Conservation (phyloP, 1,284 basidiomycete genomes). For the Ganoderma sinense region DNA sequence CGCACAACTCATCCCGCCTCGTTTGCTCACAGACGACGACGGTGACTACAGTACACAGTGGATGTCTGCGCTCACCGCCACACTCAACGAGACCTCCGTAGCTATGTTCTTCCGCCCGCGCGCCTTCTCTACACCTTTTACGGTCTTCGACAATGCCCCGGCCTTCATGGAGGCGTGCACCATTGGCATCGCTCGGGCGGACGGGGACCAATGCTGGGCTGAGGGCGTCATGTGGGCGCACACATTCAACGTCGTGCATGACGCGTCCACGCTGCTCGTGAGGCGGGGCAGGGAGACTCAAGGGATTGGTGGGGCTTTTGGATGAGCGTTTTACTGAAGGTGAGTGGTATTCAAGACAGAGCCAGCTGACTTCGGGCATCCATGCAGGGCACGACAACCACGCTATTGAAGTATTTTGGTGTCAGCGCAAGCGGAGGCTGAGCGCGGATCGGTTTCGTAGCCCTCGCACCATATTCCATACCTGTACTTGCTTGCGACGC, state of each 20-base stretch:
- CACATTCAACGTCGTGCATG: slow-evolving; percentile 79
- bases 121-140: slow-evolving; percentile 47
- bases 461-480: slow-evolving; percentile 88
- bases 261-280: slow-evolving; percentile 69
- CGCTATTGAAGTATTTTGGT: slow-evolving; percentile 85
- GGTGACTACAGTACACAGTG: too few relatives aligned
- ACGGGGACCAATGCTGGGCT: slow-evolving; percentile 76
- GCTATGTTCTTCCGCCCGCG: slow-evolving; percentile 54
- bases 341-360: slow-evolving; percentile 32
- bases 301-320: slow-evolving; percentile 69
- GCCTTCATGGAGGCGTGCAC: slow-evolving; percentile 75
- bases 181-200: slow-evolving; percentile 73
- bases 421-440: too few relatives aligned
- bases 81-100: slow-evolving; percentile 58
- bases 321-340: slow-evolving; percentile 81
- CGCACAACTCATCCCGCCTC: too few relatives aligned
- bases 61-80: slow-evolving; percentile 66
- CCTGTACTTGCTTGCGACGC: slow-evolving; percentile 76
- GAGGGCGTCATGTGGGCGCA: slow-evolving; percentile 90
- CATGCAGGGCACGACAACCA: slow-evolving; percentile 78
- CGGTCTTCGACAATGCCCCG: slow-evolving; percentile 64
- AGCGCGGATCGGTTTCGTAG: slow-evolving; percentile 43
- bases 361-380: too few relatives aligned
- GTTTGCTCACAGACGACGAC: slow-evolving; percentile 88
- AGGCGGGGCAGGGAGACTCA: slow-evolving; percentile 72